Percentiles rank a stretch among this genome's conserved stretches.
Conservation (phyloP, 257 asterid genomes). For the Plantago ovata region DNA sequence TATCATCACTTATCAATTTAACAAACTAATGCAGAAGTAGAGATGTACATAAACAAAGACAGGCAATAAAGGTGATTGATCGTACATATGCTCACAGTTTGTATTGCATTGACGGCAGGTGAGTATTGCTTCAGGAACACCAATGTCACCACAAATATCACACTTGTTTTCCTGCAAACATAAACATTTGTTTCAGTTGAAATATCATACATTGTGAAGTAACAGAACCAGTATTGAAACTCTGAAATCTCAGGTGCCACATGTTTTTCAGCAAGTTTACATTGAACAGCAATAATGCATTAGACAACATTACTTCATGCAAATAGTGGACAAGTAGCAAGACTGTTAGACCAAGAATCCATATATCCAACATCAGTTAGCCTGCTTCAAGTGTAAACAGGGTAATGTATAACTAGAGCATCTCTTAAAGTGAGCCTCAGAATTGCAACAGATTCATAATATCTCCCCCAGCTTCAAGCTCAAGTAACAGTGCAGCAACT, state of each 20-base stretch:
- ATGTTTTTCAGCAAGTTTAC: no score
- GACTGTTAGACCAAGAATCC: no score
- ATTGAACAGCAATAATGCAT: no score
- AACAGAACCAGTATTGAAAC: background rate
- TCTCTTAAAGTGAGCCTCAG: no score
- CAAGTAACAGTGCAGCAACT: background rate
- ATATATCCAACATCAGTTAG: no score
- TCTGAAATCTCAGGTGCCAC: background rate
- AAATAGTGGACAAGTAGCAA: no score
- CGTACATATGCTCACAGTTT: conserved; percentile 55
- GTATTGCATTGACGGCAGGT: conserved; percentile 52
- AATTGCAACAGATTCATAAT: no score
- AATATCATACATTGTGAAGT: background rate
- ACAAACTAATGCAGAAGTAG: background rate
- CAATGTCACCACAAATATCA: conserved; percentile 57
- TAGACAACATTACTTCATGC: no score
- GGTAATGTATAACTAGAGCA: no score
- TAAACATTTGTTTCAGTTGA: background rate
- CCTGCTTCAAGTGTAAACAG: no score
- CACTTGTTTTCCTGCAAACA: conserved; percentile 51
- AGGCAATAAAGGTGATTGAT: conserved; percentile 19
- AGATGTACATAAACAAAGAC: conserved; percentile 4
- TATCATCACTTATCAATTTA: conserved; percentile 12
- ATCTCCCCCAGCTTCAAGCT: no score
- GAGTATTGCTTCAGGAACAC: conserved; percentile 33